A percentile compares a stretch with the other conserved stretches of the same genome.
Conservation (phyloP, 768 basidiomycete species). For the Ramaria rubella region DNA sequence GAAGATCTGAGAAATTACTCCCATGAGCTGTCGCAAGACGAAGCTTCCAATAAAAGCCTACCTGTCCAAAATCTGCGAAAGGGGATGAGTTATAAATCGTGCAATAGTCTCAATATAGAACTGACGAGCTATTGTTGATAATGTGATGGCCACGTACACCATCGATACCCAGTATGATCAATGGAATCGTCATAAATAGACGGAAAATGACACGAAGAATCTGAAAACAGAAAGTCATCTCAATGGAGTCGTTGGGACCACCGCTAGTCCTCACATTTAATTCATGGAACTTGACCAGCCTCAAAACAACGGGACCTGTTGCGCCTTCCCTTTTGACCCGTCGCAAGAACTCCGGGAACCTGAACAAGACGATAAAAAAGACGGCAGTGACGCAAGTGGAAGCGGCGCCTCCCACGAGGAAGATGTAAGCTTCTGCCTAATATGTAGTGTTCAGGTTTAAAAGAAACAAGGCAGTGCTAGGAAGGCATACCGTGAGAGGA, state of each 20-base stretch:
- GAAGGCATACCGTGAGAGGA: slow-evolving; percentile 45
- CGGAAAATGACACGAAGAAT: slow-evolving; percentile 67
- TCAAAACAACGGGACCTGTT: slow-evolving; percentile 64
- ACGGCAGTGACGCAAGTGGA: slow-evolving; percentile 60
- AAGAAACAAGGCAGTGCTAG: background rate
- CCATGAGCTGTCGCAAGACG: slow-evolving; percentile 1
- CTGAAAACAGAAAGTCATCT: slow-evolving; percentile 29
- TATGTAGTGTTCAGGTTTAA: background rate
- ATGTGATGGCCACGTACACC: slow-evolving; percentile 44
- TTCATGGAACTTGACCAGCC: slow-evolving; percentile 68
- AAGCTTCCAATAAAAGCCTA: slow-evolving; percentile 24
- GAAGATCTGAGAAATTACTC: slow-evolving; percentile 42
- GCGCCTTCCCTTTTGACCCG: slow-evolving; percentile 70
- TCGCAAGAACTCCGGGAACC: slow-evolving; percentile 65
- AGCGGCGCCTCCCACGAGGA: slow-evolving; percentile 60
- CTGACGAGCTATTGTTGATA: slow-evolving; percentile 53
- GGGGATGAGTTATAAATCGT: background rate
- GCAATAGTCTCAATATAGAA: slow-evolving; percentile 14
- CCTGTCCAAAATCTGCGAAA: slow-evolving; percentile 51
- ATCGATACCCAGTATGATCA: slow-evolving; percentile 62
- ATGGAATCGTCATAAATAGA: slow-evolving; percentile 63
- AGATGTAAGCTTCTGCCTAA: slow-evolving; percentile 70
- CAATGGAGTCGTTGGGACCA: background rate
- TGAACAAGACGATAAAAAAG: slow-evolving; percentile 65
- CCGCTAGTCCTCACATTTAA: slow-evolving; percentile 54